These are phyloP conservation scores for Leptographium flavum DNA, from an alignment of 2,329 filamentous ascomycete genomes.

Conservation along the genomic window DNA sequence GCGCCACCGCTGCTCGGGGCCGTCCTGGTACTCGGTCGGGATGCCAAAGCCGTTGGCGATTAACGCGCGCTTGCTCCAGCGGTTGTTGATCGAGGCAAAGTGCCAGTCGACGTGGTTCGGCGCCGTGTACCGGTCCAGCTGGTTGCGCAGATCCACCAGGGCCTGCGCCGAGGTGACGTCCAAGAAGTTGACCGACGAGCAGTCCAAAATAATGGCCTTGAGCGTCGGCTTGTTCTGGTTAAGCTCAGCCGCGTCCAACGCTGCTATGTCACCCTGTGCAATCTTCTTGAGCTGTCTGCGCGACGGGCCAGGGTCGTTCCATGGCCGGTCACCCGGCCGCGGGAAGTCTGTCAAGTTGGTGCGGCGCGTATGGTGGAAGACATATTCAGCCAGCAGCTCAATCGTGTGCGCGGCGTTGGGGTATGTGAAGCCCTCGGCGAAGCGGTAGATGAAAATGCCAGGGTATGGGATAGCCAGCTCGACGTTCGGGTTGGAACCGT, in stretches of 20 bases:
- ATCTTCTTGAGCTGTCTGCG: constrained; percentile 22
- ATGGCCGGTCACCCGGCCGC: constrained; percentile 65
- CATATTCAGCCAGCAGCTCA: constrained; percentile 57
- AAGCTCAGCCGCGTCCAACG: constrained; percentile 8
- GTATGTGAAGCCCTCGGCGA: constrained; percentile 91
- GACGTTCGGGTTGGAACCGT: constrained; percentile 79
- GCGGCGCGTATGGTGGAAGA: constrained; percentile 59
- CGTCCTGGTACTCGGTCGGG: constrained; percentile 41
- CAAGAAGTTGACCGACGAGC: constrained; percentile 39
- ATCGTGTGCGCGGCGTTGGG: constrained; percentile 84
- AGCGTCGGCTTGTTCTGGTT: constrained; percentile 18
- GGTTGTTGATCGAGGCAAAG: constrained; percentile 38
- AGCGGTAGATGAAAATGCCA: constrained; percentile 90
- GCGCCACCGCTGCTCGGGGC: constrained; percentile 59
- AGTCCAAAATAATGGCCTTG: constrained; percentile 41
- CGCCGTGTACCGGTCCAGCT: constrained; percentile 36
- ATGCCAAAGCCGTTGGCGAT: constrained; percentile 41
- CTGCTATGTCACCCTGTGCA: constrained; percentile 8
- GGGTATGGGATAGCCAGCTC: constrained; percentile 72
- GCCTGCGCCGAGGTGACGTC: constrained; percentile 45
- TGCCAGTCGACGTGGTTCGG: constrained; percentile 36
- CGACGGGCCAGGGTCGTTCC: constrained; percentile 81
- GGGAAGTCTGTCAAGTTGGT: constrained; percentile 56
- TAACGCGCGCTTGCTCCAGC: constrained; percentile 43
- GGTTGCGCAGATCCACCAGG: constrained; percentile 38